phyloP scores from a whole-genome alignment of 2,329 filamentous ascomycete genomes.

The Fusarium nelsonii region DNA sequence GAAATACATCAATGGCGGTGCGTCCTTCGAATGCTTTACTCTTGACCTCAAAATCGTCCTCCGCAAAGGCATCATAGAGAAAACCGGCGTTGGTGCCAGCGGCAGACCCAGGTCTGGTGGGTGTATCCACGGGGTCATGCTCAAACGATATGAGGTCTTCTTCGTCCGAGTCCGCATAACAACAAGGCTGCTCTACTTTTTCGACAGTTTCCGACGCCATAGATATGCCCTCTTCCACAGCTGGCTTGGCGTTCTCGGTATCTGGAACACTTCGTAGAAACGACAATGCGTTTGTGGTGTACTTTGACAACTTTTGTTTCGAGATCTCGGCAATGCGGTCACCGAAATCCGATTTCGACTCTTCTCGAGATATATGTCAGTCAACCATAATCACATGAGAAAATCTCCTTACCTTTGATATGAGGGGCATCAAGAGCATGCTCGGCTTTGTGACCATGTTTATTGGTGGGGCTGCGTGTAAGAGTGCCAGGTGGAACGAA shows the following conservation, averaged over 20 bases:
- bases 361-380: not conserved
- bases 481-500: not conserved
- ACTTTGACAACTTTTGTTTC: not conserved
- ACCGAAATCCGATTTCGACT: not conserved
- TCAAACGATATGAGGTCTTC: constrained; percentile 21
- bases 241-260: not conserved
- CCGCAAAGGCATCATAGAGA: not conserved
- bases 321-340: not conserved
- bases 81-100: too few relatives aligned
- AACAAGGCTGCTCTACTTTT: too few relatives aligned
- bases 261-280: not conserved
- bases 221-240: not conserved
- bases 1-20: not conserved
- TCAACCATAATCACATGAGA: not conserved
- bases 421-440: not conserved
- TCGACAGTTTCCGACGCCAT: too few relatives aligned
- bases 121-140: too few relatives aligned
- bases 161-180: not conserved
- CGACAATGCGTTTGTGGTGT: not conserved
- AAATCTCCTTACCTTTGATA: not conserved
- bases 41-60: rapidly evolving
- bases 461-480: not conserved
- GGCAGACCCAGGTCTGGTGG: too few relatives aligned
- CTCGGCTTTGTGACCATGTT: too few relatives aligned
- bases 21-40: not conserved